Evolutionary conservation across 805 yeast genomes (phyloP).

Genomic region (Starmerella cellae): DNA sequence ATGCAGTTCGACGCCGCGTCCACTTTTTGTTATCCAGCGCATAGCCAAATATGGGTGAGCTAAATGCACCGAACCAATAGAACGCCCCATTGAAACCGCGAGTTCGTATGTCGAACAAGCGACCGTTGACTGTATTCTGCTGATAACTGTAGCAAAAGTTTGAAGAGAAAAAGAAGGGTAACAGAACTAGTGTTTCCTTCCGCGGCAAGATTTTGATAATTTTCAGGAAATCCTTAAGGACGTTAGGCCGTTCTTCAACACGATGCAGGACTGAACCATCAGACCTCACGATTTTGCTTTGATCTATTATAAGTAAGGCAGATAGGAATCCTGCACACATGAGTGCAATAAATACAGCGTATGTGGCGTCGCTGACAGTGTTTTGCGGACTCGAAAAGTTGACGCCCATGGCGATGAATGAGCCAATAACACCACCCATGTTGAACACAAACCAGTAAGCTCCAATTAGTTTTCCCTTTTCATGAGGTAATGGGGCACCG

Average conservation of each 20-base stretch:
- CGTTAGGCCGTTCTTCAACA: slow-evolving; percentile 22
- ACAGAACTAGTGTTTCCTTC: slow-evolving; percentile 33
- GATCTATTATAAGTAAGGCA: slow-evolving; percentile 15
- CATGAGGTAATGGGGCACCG: slow-evolving; percentile 40
- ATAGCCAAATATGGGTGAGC: slow-evolving; percentile 37
- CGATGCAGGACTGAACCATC: slow-evolving; percentile 10
- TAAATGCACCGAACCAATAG: slow-evolving; percentile 49
- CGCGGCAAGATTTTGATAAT: slow-evolving; percentile 33
- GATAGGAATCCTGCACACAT: slow-evolving; percentile 37
- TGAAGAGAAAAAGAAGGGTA: slow-evolving; percentile 52
- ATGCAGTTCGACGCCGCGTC: slow-evolving; percentile 36
- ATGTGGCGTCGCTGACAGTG: slow-evolving; percentile 38
- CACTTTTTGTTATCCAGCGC: slow-evolving; percentile 34
- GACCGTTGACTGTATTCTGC: slow-evolving; percentile 44
- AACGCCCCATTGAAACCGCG: slow-evolving; percentile 48
- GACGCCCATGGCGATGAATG: slow-evolving; percentile 42
- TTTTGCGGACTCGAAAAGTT: slow-evolving; percentile 32
- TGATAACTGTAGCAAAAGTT: slow-evolving; percentile 59
- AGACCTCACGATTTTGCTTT: slow-evolving; percentile 10
- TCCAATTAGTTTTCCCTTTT: slow-evolving; percentile 42
- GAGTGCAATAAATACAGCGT: slow-evolving; percentile 41
- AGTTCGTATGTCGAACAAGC: slow-evolving; percentile 44
- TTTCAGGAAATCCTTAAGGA: slow-evolving; percentile 32
- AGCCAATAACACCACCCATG: slow-evolving; percentile 50
- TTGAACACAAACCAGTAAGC: slow-evolving; percentile 49